phyloP scores from a whole-genome alignment of 2,329 filamentous ascomycete genomes.

The Paecilomyces sp. region DNA sequence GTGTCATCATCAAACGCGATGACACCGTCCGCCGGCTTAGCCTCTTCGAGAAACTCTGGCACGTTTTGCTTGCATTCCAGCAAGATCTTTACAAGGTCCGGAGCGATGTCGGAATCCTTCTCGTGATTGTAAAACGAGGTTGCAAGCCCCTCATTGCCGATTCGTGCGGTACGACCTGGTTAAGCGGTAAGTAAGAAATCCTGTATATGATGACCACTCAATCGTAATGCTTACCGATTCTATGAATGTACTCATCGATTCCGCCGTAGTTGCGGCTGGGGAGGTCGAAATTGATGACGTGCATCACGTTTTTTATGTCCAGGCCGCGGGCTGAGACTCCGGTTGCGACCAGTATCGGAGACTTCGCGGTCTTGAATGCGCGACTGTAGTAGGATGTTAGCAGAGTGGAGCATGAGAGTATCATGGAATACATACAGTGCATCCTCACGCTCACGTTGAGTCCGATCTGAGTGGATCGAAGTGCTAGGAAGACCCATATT shows the following conservation, averaged over 20 bases:
- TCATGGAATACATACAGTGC: constrained; percentile 55
- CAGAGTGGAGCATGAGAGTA: background rate
- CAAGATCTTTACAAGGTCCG: constrained; percentile 70
- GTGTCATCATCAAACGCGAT: constrained; percentile 49
- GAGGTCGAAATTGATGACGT: constrained; percentile 91
- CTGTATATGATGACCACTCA: background rate
- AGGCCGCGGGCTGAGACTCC: constrained; percentile 82
- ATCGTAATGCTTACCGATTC: constrained; percentile 61
- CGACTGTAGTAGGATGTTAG: constrained; percentile 39
- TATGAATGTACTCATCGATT: constrained; percentile 88
- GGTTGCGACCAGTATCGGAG: constrained; percentile 78
- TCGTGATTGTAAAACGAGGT: constrained; percentile 82
- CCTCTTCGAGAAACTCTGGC: constrained; percentile 70
- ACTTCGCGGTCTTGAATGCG: constrained; percentile 66
- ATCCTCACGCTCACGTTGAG: constrained; percentile 86
- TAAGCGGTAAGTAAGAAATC: background rate
- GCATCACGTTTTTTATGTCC: constrained; percentile 77
- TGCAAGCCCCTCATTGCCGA: constrained; percentile 77
- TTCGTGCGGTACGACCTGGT: constrained; percentile 81
- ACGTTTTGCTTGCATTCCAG: constrained; percentile 71
- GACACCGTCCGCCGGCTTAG: constrained; percentile 37
- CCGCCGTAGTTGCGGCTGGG: constrained; percentile 70
- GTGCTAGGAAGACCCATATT: constrained; percentile 73
- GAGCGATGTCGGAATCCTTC: constrained; percentile 63
- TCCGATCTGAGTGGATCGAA: constrained; percentile 81